A percentile compares a stretch with the other conserved stretches of the same genome.
These are phyloP conservation scores for Diaporthe sp. DNA, from an alignment of 2,329 filamentous ascomycete genomes.

Conservation along the genomic window DNA sequence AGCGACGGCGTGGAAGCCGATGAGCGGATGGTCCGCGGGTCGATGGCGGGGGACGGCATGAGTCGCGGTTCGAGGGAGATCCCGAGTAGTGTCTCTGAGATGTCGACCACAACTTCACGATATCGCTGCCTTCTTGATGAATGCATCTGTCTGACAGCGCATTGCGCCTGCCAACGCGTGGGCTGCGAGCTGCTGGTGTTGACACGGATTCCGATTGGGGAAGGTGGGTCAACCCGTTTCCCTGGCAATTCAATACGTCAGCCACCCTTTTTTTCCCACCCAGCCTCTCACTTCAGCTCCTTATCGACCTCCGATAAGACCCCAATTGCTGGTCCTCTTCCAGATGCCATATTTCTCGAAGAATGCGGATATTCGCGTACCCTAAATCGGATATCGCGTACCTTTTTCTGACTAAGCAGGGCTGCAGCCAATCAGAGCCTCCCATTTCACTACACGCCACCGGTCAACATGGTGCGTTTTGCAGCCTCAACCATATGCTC, in stretches of 20 bases:
- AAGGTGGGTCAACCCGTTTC: constrained; percentile 21
- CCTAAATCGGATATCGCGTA: no score
- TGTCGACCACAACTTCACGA: constrained; percentile 41
- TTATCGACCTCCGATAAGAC: constrained; percentile 6
- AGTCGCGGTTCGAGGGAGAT: constrained; percentile 55
- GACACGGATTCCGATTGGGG: constrained; percentile 19
- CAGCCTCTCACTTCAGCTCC: neutral
- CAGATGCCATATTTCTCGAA: no score
- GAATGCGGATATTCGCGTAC: no score
- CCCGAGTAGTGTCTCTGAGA: constrained; percentile 46
- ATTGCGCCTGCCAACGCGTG: constrained; percentile 28
- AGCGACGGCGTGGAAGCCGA: constrained; percentile 83
- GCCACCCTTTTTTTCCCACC: constrained; percentile 4
- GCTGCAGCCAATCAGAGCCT: no score
- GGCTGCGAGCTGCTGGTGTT: constrained; percentile 3
- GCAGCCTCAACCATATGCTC: no score
- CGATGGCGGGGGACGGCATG: constrained; percentile 55
- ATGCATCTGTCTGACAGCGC: constrained; percentile 40
- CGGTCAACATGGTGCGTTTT: no score
- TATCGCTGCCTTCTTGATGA: constrained; percentile 40
- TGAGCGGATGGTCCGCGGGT: constrained; percentile 61
- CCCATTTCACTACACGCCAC: no score
- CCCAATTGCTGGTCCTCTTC: neutral
- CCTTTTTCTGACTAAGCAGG: no score
- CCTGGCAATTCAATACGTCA: constrained; percentile 23